These are phyloP conservation scores for Podaxis mareebaensis DNA, from an alignment of 768 basidiomycete species.

Conservation along the genomic window DNA sequence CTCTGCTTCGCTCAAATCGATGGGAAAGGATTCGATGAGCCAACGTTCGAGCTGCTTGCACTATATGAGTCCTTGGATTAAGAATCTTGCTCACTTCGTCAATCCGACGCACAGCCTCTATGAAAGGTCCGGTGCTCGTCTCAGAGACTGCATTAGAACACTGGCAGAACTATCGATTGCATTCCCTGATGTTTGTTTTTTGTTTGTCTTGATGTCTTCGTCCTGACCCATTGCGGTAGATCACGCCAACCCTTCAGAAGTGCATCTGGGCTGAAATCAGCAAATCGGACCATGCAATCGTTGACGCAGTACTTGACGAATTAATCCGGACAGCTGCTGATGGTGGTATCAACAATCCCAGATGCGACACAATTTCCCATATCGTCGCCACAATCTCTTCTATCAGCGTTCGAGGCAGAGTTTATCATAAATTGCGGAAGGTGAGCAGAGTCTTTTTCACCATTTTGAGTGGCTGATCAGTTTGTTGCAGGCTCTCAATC, in stretches of 20 bases:
- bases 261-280: slow-evolving; percentile 79
- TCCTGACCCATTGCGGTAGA: slow-evolving; percentile 36
- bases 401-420: slow-evolving; percentile 74
- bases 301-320: slow-evolving; percentile 79
- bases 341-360: slow-evolving; percentile 71
- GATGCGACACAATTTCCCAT: slow-evolving; percentile 76
- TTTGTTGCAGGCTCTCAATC: slow-evolving; percentile 60
- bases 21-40: slow-evolving; percentile 38
- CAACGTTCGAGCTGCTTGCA: slow-evolving; percentile 75
- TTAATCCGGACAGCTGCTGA: slow-evolving; percentile 82
- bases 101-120: slow-evolving; percentile 69
- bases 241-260: slow-evolving; percentile 66
- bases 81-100: slow-evolving; percentile 70
- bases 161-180: slow-evolving; percentile 73
- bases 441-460: slow-evolving; percentile 34
- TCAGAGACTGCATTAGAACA: slow-evolving; percentile 81
- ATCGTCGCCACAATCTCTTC: slow-evolving; percentile 75
- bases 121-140: slow-evolving; percentile 69
- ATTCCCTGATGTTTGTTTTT: slow-evolving; percentile 62
- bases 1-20: slow-evolving; percentile 59
- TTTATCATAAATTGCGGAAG: slow-evolving; percentile 80
- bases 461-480: neutral
- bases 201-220: neutral
- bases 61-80: slow-evolving; percentile 89
- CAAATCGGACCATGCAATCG: slow-evolving; percentile 62